Evolutionary conservation across 2,329 filamentous ascomycete species (phyloP).

Genomic region (Apiospora aurea): DNA sequence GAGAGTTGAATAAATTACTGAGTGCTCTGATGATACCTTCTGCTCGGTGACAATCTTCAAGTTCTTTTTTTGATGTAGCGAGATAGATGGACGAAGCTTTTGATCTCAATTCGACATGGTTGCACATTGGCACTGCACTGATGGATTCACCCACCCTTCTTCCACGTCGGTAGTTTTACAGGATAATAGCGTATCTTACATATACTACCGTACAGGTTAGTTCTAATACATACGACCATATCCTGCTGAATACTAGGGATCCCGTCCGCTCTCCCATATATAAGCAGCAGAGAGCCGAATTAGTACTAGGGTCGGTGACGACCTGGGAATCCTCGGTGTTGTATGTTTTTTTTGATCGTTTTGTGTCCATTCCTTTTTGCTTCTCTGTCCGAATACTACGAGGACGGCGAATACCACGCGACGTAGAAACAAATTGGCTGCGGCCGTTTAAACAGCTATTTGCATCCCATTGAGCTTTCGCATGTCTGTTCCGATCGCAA

Average conservation of each 20-base stretch:
- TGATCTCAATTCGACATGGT: too few species aligned
- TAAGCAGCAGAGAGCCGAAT: slow-evolving; percentile 19
- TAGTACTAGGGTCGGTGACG: slow-evolving; percentile 23
- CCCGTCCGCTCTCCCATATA: slow-evolving; percentile 22
- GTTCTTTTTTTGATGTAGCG: neutral
- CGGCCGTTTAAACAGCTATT: too few species aligned
- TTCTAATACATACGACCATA: slow-evolving; percentile 9
- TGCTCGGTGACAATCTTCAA: neutral
- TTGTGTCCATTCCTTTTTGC: neutral
- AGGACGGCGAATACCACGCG: too few species aligned
- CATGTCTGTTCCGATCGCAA: too few species aligned
- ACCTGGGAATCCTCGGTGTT: slow-evolving; percentile 22
- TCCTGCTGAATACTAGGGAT: slow-evolving; percentile 19
- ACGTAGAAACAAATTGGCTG: too few species aligned
- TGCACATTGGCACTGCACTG: too few species aligned
- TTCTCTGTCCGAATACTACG: slow-evolving; percentile 16
- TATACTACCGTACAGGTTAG: accelerated
- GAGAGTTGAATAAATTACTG: neutral
- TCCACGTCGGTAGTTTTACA: neutral
- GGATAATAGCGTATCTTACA: neutral
- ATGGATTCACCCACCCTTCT: neutral
- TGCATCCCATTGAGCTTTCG: too few species aligned
- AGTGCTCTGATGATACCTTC: neutral
- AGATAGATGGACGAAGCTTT: too few species aligned
- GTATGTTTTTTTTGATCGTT: slow-evolving; percentile 11